These are phyloP conservation scores for Triangularia setosa DNA, from an alignment of 2,329 filamentous ascomycete species.

Conservation along the genomic window DNA sequence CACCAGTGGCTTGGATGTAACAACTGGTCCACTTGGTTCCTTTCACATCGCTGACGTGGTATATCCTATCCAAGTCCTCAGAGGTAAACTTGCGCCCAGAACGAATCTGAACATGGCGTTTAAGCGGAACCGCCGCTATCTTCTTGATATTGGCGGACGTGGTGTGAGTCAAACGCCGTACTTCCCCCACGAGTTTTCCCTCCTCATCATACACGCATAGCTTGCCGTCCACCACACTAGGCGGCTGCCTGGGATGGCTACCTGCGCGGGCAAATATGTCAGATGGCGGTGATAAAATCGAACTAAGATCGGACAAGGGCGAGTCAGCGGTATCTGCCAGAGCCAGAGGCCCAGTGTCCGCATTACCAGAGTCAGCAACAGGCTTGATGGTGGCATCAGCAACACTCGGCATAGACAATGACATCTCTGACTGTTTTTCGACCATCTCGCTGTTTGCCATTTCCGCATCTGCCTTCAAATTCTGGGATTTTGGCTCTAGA, in stretches of 20 bases:
- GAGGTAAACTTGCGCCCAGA: constrained; percentile 39
- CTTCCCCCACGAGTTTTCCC: constrained; percentile 36
- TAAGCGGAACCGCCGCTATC: constrained; percentile 37
- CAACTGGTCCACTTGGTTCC: constrained; percentile 45
- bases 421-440: not conserved
- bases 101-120: constrained; percentile 40
- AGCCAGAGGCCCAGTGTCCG: not conserved
- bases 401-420: not conserved
- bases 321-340: not conserved
- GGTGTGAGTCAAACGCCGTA: constrained; percentile 31
- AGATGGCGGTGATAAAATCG: not conserved
- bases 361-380: not conserved
- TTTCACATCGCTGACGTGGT: constrained; percentile 40
- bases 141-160: constrained; percentile 31
- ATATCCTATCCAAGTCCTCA: constrained; percentile 38
- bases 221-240: not conserved
- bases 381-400: not conserved
- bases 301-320: not conserved
- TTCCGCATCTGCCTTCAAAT: not conserved
- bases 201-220: constrained; percentile 33
- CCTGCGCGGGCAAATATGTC: not conserved
- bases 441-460: not conserved
- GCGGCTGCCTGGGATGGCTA: not conserved
- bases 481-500: not conserved
- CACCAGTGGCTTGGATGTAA: constrained; percentile 49